Conservation (phyloP, 2,329 filamentous ascomycete species). For the Aspergillus tanneri region DNA sequence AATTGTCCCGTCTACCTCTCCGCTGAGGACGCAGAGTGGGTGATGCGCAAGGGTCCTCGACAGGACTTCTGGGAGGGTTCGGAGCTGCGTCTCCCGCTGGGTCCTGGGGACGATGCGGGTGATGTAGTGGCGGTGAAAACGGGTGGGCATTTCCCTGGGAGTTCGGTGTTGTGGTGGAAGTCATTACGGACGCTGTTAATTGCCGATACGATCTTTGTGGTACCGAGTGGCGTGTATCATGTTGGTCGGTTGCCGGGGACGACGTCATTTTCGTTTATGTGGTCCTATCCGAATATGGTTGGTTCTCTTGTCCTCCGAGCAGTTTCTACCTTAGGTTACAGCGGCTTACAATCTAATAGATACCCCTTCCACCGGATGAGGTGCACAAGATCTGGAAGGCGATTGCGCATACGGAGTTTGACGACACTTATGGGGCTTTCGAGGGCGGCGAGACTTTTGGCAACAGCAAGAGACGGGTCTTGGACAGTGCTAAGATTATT, state of each 20-base stretch:
- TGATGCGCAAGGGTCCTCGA: slow-evolving; percentile 44
- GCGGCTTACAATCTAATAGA: slow-evolving; percentile 51
- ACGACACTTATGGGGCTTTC: slow-evolving; percentile 67
- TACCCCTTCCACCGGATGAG: slow-evolving; percentile 65
- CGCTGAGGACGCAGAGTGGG: slow-evolving; percentile 65
- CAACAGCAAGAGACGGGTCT: slow-evolving; percentile 62
- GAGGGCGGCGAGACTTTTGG: slow-evolving; percentile 60
- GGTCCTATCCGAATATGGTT: slow-evolving; percentile 67
- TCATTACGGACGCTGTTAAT: slow-evolving; percentile 64
- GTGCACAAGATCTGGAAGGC: slow-evolving; percentile 69
- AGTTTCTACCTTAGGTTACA: slow-evolving; percentile 15
- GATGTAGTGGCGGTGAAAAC: slow-evolving; percentile 65
- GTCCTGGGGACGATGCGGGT: slow-evolving; percentile 13
- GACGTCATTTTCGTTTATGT: slow-evolving; percentile 67
- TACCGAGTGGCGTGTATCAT: slow-evolving; percentile 49
- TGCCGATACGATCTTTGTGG: slow-evolving; percentile 74
- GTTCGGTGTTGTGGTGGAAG: slow-evolving; percentile 64
- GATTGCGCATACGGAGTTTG: slow-evolving; percentile 61
- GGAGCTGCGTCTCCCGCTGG: slow-evolving; percentile 31
- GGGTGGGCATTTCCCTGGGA: slow-evolving; percentile 79
- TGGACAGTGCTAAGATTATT: slow-evolving; percentile 77
- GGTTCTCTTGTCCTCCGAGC: slow-evolving; percentile 20
- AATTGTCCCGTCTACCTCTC: slow-evolving; percentile 68
- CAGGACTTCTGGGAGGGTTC: slow-evolving; percentile 33
- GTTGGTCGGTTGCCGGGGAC: slow-evolving; percentile 44